Evolutionary conservation across 2,329 filamentous ascomycete genomes (phyloP).

Genomic region (Pseudocercospora fijiensis): DNA sequence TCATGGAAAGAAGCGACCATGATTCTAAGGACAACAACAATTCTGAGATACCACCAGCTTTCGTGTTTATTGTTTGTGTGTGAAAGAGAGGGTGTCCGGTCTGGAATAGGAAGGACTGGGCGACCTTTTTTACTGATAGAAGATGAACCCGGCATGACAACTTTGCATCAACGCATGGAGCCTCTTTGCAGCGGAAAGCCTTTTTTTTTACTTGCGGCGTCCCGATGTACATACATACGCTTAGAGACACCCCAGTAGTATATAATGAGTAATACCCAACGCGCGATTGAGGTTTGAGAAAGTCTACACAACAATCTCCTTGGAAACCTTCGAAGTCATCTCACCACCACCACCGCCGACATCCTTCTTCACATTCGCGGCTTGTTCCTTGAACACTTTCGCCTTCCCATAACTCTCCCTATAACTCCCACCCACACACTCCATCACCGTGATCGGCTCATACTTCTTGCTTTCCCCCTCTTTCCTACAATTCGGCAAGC

Average conservation of each 20-base stretch:
- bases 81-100: conserved; percentile 2
- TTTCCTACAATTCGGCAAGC: background rate
- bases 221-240: conserved; percentile 14
- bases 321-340: background rate
- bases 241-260: conserved; percentile 12
- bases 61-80: conserved; percentile 5
- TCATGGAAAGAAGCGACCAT: conserved; percentile 28
- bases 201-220: conserved; percentile 1
- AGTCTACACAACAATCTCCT: background rate
- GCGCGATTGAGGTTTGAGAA: background rate
- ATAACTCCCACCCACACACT: background rate
- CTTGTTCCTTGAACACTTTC: background rate
- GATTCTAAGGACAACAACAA: conserved; percentile 9
- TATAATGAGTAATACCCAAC: conserved; percentile 19
- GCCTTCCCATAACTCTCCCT: background rate
- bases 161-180: conserved; percentile 5
- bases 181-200: conserved; percentile 7
- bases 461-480: background rate
- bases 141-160: conserved; percentile 2
- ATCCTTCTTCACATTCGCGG: background rate
- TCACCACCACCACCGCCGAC: background rate
- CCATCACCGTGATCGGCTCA: background rate
- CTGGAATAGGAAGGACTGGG: background rate
- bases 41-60: conserved; percentile 2
- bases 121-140: conserved; percentile 1